Evolutionary conservation across 306 rosid species (phyloP), one percentile per base, ranked within the genome.

Genomic region (Astragalus membranaceus): DNA sequence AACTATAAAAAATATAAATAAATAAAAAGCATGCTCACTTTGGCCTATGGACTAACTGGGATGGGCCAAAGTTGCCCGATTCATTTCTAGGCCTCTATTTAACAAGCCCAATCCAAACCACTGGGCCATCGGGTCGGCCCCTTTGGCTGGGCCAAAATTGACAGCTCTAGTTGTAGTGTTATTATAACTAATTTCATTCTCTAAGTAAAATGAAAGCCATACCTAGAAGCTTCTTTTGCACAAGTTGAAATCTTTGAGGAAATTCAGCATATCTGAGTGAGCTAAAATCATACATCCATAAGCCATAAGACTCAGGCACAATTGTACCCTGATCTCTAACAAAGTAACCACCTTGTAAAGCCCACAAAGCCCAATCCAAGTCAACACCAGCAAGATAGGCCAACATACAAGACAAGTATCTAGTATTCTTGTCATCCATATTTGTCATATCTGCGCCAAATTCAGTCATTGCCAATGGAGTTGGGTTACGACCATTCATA

Each of bases 321-420:
- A 0, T 12, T 8, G 4, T 7, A 0, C 51, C 12, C 0, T 42
- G 29, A 15, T 74, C 70, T 12, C 77, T 80, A 7, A n/a, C 20
- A 63, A 64, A 65, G 59, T 84, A 84, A 3, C 72, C 72, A 30
- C 82, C 85, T 69, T 68, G 82, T 8, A 74, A 75, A 56, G 88
- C 64, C 85, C 83, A 84, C 36, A 75, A 43, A 0, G 74, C 83
- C 81, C 83, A 81, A 43, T 84, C 85, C 55, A 84, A 14, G 56
- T 80, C 88, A 0, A 26, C 26, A 2, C 14, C 75, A 4, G 71
- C 79, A 52, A 80, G 62, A 16, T 67, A 69, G 0, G 2, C 54
- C 47, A 80, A 17, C 5, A 84, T 47, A 52, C 88, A 84, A 0
- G 70, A 47, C 70, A 84, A 17, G 70, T 64, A 80, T 5, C 61